Evolutionary conservation across 2,329 filamentous ascomycete genomes (phyloP), one percentile per base, ranked within the genome.

Genomic region (Sordariomycetes sp.): DNA sequence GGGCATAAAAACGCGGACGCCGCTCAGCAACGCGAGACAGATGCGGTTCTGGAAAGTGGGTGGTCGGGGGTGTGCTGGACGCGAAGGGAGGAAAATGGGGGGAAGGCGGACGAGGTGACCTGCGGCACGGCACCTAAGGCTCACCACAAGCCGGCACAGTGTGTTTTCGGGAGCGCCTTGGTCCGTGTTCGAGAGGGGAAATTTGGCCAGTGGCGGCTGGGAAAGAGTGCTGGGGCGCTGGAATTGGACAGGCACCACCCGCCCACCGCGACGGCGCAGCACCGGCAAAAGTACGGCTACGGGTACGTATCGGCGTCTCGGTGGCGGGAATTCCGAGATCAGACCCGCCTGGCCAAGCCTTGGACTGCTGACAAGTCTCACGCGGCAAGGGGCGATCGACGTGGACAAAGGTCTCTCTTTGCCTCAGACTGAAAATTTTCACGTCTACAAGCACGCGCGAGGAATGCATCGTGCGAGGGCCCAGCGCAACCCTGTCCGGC

Each of bases 1-100:
- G 34, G 34, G 42, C 7, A 25, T 28, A 32, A 32, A 48, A 39
- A n/a, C 10, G 51, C 25, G 24, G 28, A 34, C 55, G 55, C 39
- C 45, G 55, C 24, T 56, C 55, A 52, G 52, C 55, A 52, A 56
- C 55, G 55, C 55, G 55, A 56, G 32, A 45, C 25, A 52, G 39
- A 32, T 51, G 52, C 39, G 52, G 39, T n/a, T 24, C 28, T 53
- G 17, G 35, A 24, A 20, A 20, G 45, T 20, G 10, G 22, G 45
- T 50, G 15, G 53, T 42, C 22, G 52, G 58, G 8, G 25, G 22
- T 24, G 42, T 34, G 20, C 48, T 51, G 53, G 52, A 59, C 55
- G 53, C 48, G 53, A 56, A n/a, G 53, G 55, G 52, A 53, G 51
- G 48, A 35, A 58, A 52, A 34, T 45, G 53, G 53, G 57, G 48